Base-by-base conservation (phyloP, 805 yeast species). In the Barnettozyma salicaria region DNA sequence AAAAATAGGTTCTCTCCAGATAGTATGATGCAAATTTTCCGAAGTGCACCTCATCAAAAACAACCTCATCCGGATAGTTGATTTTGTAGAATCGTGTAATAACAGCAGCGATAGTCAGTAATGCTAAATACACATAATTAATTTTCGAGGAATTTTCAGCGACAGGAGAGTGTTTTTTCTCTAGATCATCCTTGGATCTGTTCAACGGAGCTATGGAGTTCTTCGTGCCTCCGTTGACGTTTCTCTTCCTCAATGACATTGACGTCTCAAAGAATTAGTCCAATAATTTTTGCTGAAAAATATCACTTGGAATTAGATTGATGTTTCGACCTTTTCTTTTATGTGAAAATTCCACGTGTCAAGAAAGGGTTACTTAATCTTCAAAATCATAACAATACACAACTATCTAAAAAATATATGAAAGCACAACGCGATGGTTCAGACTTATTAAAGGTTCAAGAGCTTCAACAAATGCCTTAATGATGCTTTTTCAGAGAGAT, bases 1-100 rank as follows among this genome's bases (percentile, higher is more conserved):
- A 92, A 60, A 87, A 92, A 60, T 85, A 92, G 0, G 96, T 82
- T 44, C 96, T 72, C 60, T 90, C 84, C 42, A 90, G 64, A 60
- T 90, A 90, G 61, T 83, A 81, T 2, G 87, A 75, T 7, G 90
- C 90, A 58, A 83, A 83, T 52, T 83, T 83, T 25, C 95, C 95
- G 52, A 84, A 84, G 59, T 84, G 94, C 16, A 82, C 92, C 56
- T 84, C 94, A 61, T 84, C 95, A 50, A 84, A 84, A 3, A 84
- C 92, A 40, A 84, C 94, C 56, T 80, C 80, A 43, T 70, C 67
- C 3, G 94, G 94, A 33, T 63, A 66, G 58, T 78, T 68, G 38
- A 84, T 70, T 41, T 65, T 67, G 46, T 71, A 70, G 58, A 82
- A 81, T 53, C 95, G 66, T 5, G 79, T 70, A 3, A 67, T 68